Percentiles rank a stretch among this genome's conserved stretches.
Evolutionary conservation across 805 yeast genomes (phyloP).

Genomic region (Cyberlindnera saturnus): DNA sequence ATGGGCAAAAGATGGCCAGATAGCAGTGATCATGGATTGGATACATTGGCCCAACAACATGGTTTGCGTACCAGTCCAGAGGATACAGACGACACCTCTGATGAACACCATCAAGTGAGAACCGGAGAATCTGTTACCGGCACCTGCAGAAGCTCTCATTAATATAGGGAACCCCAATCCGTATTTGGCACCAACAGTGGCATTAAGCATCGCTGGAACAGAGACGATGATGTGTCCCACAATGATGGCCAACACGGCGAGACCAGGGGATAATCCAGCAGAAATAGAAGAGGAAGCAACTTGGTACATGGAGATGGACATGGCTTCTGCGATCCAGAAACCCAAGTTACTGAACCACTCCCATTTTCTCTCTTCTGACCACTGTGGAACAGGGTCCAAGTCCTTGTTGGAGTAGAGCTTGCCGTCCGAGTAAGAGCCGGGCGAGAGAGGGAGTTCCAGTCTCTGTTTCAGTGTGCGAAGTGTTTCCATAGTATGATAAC

Average conservation of each 20-base stretch:
- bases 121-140: constrained; percentile 29
- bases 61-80: constrained; percentile 73
- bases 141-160: constrained; percentile 30
- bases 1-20: constrained; percentile 40
- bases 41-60: constrained; percentile 73
- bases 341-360: constrained; percentile 44
- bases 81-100: constrained; percentile 28
- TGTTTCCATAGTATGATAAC: neutral
- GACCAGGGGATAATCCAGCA: constrained; percentile 61
- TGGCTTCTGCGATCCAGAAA: constrained; percentile 74
- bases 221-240: constrained; percentile 24
- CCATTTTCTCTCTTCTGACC: constrained; percentile 57
- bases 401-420: constrained; percentile 51
- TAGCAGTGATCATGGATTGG: constrained; percentile 56
- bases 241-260: constrained; percentile 22
- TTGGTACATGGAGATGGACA: constrained; percentile 75
- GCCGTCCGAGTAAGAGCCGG: constrained; percentile 19
- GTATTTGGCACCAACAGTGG: constrained; percentile 26
- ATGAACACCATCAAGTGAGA: constrained; percentile 25
- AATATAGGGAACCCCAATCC: constrained; percentile 32
- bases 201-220: constrained; percentile 19
- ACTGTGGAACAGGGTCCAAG: constrained; percentile 57
- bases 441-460: constrained; percentile 15
- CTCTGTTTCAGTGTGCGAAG: neutral
- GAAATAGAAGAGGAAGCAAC: constrained; percentile 67